phyloP scores from a whole-genome alignment of 495 filamentous ascomycete species.

The Xylaria longipes region DNA sequence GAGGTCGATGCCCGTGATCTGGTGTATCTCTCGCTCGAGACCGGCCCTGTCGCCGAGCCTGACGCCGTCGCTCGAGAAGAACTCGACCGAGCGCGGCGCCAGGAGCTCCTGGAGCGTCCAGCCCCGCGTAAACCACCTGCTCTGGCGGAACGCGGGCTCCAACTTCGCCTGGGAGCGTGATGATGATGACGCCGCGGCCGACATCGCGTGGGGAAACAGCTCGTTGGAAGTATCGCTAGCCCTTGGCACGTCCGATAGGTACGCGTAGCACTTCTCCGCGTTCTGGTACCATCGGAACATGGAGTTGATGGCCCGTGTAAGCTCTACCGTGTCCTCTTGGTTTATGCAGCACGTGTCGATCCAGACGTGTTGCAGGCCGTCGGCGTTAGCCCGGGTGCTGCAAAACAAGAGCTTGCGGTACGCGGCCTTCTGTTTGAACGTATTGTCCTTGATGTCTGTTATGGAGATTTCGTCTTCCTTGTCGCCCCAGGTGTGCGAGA shows the following conservation, averaged over 20 bases:
- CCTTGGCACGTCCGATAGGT: neutral
- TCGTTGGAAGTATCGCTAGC: neutral
- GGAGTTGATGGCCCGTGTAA: neutral
- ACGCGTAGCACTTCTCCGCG: neutral
- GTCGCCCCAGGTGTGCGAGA: neutral
- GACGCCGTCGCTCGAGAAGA: neutral
- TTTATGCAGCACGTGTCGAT: neutral
- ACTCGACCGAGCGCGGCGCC: neutral
- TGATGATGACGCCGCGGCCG: too few species aligned
- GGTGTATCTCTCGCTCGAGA: neutral
- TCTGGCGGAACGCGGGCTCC: neutral
- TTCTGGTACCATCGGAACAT: neutral
- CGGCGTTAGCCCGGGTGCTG: neutral
- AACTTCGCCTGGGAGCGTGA: neutral
- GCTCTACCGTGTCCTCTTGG: neutral
- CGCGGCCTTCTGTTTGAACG: neutral
- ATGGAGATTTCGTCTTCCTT: conserved; percentile 1
- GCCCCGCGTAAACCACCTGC: neutral
- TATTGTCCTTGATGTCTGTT: neutral
- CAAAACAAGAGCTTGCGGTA: neutral
- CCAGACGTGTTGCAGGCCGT: neutral
- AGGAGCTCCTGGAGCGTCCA: neutral
- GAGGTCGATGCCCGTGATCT: neutral
- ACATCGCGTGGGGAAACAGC: too few species aligned
- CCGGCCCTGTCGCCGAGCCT: neutral